Evolutionary conservation across 495 filamentous ascomycete genomes (phyloP).

Genomic region (Sordaria brevicollis): DNA sequence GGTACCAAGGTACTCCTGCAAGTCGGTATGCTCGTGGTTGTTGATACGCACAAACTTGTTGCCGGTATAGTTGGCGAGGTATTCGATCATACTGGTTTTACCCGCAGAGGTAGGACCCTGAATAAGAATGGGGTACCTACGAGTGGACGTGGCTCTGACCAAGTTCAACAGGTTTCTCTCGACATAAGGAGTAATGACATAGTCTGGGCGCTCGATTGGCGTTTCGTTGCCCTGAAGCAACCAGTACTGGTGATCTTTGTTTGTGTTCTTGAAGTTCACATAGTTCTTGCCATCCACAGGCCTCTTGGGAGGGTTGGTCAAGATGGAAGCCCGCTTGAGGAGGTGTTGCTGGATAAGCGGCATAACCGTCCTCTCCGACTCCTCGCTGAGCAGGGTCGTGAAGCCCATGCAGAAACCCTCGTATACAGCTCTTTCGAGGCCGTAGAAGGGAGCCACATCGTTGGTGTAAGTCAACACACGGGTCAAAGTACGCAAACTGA

Average conservation of each 20-base stretch:
- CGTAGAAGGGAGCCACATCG: slow-evolving; percentile 75
- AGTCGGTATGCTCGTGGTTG: slow-evolving; percentile 97
- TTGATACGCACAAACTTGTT: slow-evolving; percentile 98
- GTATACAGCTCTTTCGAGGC: slow-evolving; percentile 75
- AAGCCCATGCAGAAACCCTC: slow-evolving; percentile 99
- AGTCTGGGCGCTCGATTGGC: slow-evolving; percentile 67
- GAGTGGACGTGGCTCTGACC: slow-evolving; percentile 81
- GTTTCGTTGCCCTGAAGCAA: slow-evolving; percentile 58
- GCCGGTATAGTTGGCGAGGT: slow-evolving; percentile 86
- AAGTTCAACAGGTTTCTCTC: slow-evolving; percentile 89
- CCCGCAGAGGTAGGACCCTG: slow-evolving; percentile 95
- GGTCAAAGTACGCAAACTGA: slow-evolving; percentile 91
- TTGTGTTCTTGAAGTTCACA: slow-evolving; percentile 58
- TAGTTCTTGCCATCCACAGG: slow-evolving; percentile 69
- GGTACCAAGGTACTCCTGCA: slow-evolving; percentile 94
- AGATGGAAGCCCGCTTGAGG: slow-evolving; percentile 51
- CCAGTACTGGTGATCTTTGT: slow-evolving; percentile 74
- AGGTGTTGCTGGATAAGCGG: slow-evolving; percentile 77
- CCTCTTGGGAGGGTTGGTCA: slow-evolving; percentile 62
- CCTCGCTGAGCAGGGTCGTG: slow-evolving; percentile 67
- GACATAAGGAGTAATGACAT: slow-evolving; percentile 94
- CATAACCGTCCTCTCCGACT: slow-evolving; percentile 65
- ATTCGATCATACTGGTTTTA: slow-evolving; percentile 99
- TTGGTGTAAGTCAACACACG: slow-evolving; percentile 77
- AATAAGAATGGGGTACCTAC: slow-evolving; percentile 87